Conservation (phyloP, 345 rosid genomes). For the Citrus mangshanensis region DNA sequence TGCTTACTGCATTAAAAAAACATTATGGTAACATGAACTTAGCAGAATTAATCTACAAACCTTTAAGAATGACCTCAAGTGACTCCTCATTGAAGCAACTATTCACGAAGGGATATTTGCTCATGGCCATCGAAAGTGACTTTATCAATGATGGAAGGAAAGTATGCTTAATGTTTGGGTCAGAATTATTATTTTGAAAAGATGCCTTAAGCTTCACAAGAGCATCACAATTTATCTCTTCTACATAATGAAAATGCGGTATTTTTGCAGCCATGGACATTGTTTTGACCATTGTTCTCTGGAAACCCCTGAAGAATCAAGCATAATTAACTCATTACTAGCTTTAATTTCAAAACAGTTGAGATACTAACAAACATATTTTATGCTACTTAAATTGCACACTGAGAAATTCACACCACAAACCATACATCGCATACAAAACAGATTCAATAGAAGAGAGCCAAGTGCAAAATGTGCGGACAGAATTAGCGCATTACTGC, state of each 20-base stretch:
- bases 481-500: not conserved
- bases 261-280: constrained; percentile 90
- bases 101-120: constrained; percentile 72
- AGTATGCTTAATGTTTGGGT: constrained; percentile 67
- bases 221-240: constrained; percentile 84
- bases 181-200: constrained; percentile 64
- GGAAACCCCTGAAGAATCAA: constrained; percentile 65
- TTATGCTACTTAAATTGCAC: not conserved
- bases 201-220: constrained; percentile 66
- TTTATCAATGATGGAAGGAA: constrained; percentile 84
- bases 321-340: not conserved
- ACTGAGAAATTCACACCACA: not conserved
- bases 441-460: not conserved
- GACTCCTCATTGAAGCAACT: constrained; percentile 83
- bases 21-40: not conserved
- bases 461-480: not conserved
- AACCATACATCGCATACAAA: not conserved
- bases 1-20: not conserved
- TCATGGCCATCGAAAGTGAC: constrained; percentile 80
- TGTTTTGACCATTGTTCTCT: constrained; percentile 86
- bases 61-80: constrained; percentile 73
- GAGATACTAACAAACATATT: not conserved
- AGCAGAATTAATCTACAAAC: constrained; percentile 28
- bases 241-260: constrained; percentile 94
- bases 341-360: not conserved